Percentiles rank a stretch among this genome's conserved stretches.
Conservation (phyloP, 108 stramenopile species). For the Ochromonas danica region DNA sequence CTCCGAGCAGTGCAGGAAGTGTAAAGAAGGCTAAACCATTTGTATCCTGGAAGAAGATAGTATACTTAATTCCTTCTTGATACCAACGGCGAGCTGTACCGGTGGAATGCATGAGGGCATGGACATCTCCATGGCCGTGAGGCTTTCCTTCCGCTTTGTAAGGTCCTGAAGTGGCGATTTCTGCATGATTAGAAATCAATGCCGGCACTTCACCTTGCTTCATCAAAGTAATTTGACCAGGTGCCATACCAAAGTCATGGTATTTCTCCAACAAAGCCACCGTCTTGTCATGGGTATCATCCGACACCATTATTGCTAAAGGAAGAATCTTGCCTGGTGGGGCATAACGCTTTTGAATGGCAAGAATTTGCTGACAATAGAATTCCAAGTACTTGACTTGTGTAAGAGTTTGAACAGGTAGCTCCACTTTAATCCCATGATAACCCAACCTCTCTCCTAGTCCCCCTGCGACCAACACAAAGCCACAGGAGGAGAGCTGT, state of each 20-base stretch:
- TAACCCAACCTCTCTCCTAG: slow-evolving; percentile 94
- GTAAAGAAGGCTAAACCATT: slow-evolving; percentile 93
- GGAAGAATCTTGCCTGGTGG: slow-evolving; percentile 67
- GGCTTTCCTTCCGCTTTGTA: slow-evolving; percentile 87
- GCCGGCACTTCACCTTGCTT: slow-evolving; percentile 71
- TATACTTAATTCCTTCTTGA: slow-evolving; percentile 71
- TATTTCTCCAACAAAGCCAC: slow-evolving; percentile 76
- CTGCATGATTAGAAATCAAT: slow-evolving; percentile 24
- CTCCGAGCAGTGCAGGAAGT: slow-evolving; percentile 87
- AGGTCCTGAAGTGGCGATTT: slow-evolving; percentile 54
- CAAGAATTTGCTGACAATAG: slow-evolving; percentile 83
- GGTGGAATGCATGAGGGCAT: slow-evolving; percentile 78
- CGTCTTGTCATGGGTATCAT: slow-evolving; percentile 90
- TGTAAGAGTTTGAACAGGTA: slow-evolving; percentile 85
- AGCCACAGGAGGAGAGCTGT: slow-evolving; percentile 35
- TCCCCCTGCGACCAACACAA: slow-evolving; percentile 71
- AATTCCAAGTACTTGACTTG: slow-evolving; percentile 77
- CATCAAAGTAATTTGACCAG: slow-evolving; percentile 84
- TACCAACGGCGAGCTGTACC: slow-evolving; percentile 80
- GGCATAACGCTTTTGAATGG: slow-evolving; percentile 72
- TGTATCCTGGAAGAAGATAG: slow-evolving; percentile 98
- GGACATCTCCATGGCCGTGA: slow-evolving; percentile 99
- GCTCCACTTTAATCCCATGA: slow-evolving; percentile 85
- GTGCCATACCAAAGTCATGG: slow-evolving; percentile 83
- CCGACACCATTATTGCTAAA: slow-evolving; percentile 95